Base-by-base conservation (phyloP, 1,284 basidiomycete genomes). In the Hypsizygus ulmarius region DNA sequence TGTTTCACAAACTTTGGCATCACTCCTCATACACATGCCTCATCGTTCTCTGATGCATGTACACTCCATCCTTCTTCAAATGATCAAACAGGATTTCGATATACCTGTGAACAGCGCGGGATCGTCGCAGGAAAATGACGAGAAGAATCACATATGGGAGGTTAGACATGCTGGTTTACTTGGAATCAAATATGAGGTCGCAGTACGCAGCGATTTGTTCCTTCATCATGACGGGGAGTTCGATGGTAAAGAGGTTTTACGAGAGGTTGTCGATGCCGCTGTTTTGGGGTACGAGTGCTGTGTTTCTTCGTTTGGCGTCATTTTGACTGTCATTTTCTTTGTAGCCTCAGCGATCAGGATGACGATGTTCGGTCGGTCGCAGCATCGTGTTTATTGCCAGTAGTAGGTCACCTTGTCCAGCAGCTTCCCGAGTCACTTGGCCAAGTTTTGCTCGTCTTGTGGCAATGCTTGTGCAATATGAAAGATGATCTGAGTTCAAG, bases 331-430 rank as follows among this genome's bases (percentile, higher is more conserved):
- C 18, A 45, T 50, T 34, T 27, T 28, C 43, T 16, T 40, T 45
- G 37, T 59, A 95, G 94, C 8, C 79, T 99, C 12, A 78, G 87
- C 28, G 97, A 99, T 64, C 77, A 79, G 5, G 97, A 99, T 60
- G 97, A 99, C 61, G 97, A 99, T 66, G 96, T 99, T 25, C 89
- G 96, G 28, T 89, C 93, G 1, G 95, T 97, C 0, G 96, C 96
- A 1, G 96, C 97, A 5, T 87, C 91, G 0, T 95, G 93, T 58
- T 70, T 99, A 27, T 71, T 93, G 2, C 97, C 97, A 0, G 84
- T 99, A 28, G 85, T 90, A 0, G 76, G 78, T 2, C 82, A 88
- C 49, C 77, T 99, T 16, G 92, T 97, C 3, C 69, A 82, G 27
- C 79, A 84, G 52, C 69, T 97, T 3, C 85, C 91, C 0, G 81